These are phyloP conservation scores for Bruguiera hainesii DNA, from an alignment of 441 rosid species.

Conservation along the genomic window DNA sequence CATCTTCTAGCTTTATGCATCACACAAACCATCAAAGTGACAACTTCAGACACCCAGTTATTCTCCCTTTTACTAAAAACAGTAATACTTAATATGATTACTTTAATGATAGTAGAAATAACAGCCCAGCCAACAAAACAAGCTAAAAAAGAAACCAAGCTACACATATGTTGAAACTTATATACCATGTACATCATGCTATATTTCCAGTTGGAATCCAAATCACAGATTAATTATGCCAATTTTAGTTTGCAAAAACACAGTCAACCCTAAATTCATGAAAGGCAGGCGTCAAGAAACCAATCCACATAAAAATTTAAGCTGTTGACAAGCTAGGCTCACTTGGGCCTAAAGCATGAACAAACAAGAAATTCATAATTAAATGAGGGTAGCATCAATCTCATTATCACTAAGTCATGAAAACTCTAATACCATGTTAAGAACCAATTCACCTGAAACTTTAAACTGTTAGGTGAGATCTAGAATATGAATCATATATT, in stretches of 20 bases:
- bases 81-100: neutral
- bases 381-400: too few species aligned
- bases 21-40: slow-evolving; percentile 18
- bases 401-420: too few species aligned
- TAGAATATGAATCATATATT: too few species aligned
- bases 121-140: slow-evolving; percentile 1
- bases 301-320: too few species aligned
- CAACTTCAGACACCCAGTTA: neutral
- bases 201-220: slow-evolving; percentile 7
- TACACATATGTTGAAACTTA: slow-evolving; percentile 1
- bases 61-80: neutral
- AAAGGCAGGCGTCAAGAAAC: neutral
- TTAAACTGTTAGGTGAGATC: too few species aligned
- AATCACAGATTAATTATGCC: neutral
- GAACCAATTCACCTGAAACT: too few species aligned
- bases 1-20: slow-evolving; percentile 89
- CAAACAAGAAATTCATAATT: too few species aligned
- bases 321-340: too few species aligned
- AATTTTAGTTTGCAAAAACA: neutral
- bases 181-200: slow-evolving; percentile 4
- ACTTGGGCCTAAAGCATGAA: too few species aligned
- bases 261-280: neutral
- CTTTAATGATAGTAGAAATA: neutral
- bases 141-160: slow-evolving; percentile 2
- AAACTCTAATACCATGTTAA: too few species aligned